phyloP scores from a whole-genome alignment of 2,329 filamentous ascomycete genomes.

The Ambrosiella xylebori region DNA sequence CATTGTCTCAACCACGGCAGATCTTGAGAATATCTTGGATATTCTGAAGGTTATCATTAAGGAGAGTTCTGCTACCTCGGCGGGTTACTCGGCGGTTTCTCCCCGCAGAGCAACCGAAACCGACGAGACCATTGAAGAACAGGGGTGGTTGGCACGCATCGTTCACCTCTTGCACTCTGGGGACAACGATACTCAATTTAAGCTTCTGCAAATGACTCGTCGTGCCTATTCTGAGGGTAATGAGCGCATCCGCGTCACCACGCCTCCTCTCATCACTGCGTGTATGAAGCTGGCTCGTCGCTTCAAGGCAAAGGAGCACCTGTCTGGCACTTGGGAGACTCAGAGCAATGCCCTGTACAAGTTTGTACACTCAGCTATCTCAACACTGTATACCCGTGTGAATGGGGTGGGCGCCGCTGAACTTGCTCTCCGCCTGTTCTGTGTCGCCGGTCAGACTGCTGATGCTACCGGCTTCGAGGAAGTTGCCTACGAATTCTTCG shows the following conservation, averaged over 20 bases:
- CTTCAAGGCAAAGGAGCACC: conserved; percentile 83
- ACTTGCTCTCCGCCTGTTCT: conserved; percentile 74
- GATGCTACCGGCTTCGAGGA: conserved; percentile 87
- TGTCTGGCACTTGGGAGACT: conserved; percentile 44
- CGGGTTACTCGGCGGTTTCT: conserved; percentile 65
- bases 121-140: conserved; percentile 94
- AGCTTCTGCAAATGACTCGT: conserved; percentile 71
- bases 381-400: conserved; percentile 73
- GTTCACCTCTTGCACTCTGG: conserved; percentile 71
- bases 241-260: conserved; percentile 90
- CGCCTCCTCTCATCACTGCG: conserved; percentile 75
- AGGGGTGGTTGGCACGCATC: conserved; percentile 88
- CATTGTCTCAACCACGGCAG: conserved; percentile 55
- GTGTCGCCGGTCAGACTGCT: conserved; percentile 80
- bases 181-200: conserved; percentile 87
- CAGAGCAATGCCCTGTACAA: conserved; percentile 71
- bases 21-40: conserved; percentile 77
- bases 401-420: conserved; percentile 64
- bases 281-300: conserved; percentile 76
- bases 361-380: conserved; percentile 81
- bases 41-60: conserved; percentile 83
- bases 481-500: conserved; percentile 94
- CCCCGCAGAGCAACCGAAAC: conserved; percentile 67
- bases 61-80: conserved; percentile 71
- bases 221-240: conserved; percentile 84